Base-by-base conservation (phyloP, 2,329 filamentous ascomycete genomes). In the Exophiala spinifera region DNA sequence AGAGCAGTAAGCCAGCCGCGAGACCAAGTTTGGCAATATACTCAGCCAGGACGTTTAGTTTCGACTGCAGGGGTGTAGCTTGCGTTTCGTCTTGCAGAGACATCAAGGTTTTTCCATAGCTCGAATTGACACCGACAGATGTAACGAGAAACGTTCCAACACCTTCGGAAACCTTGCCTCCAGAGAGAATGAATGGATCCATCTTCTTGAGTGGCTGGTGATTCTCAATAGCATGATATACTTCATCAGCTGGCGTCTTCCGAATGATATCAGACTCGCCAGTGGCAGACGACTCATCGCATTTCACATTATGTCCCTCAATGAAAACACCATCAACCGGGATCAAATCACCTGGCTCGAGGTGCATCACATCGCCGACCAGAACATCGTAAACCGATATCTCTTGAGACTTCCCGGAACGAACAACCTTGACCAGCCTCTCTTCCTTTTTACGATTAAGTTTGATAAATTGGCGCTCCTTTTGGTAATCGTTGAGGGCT, bases 401-500 rank as follows among this genome's bases (percentile, higher is more conserved):
- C 67, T 88, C 83, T 59, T 80, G 77, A 0, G 83, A 84, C 62
- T 79, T 83, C 25, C 87, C 89, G 1, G 87, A 91, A n/a, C 89
- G 84, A 48, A 88, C 75, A 8, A 89, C 84, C 58, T 89, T 90
- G 62, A 92, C 83, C 46, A 80, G 74, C 28, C 88, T 80, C 65
- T 90, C 85, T 46, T 90, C 84, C 69, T 91, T 91, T 66, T 89
- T 89, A 68, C 83, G 83, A 70, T 91, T 91, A 56, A 91, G 74
- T 68, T 89, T 89, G 36, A 88, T 85, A 64, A 91, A 91, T 64
- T 89, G 86, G 43, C 85, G 80, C 67, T 91, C 88, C 69, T 91
- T 91, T 65, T 91, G 88, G 79, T 84, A 91, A 66, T 91, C 88
- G 61, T 90, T 91, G 31, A 85, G 74, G n/a, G 88, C 87, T 57